phyloP scores from a whole-genome alignment of 345 rosid species.

The Rhodamnia rubescens region DNA sequence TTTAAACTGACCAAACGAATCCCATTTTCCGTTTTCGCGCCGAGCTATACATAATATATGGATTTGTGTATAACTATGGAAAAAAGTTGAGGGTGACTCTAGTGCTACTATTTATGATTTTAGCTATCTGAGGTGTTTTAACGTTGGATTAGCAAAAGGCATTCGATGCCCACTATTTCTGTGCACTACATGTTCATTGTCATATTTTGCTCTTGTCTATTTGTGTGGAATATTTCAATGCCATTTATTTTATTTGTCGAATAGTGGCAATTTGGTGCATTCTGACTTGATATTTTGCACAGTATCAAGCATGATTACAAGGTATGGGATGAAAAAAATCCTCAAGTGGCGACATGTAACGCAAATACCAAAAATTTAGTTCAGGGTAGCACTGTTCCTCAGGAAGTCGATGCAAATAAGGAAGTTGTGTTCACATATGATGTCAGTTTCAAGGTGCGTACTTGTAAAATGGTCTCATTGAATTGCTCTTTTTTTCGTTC shows the following conservation, averaged over 20 bases:
- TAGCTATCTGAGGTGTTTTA: neutral
- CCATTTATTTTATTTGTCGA: neutral
- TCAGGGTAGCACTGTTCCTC: constrained; percentile 83
- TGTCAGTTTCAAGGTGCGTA: constrained; percentile 71
- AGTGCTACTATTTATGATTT: neutral
- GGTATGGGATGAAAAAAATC: constrained; percentile 80
- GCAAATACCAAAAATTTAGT: constrained; percentile 77
- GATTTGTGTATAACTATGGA: neutral
- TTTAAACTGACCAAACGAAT: neutral
- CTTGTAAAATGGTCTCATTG: neutral
- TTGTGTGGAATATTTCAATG: neutral
- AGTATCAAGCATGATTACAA: constrained; percentile 94
- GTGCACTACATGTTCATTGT: neutral
- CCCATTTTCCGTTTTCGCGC: neutral
- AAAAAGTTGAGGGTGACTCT: neutral
- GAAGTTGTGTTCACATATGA: constrained; percentile 87
- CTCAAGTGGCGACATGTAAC: constrained; percentile 84
- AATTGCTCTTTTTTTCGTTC: neutral
- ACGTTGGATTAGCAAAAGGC: neutral
- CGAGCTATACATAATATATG: neutral
- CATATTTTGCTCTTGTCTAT: neutral
- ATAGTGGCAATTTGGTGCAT: neutral
- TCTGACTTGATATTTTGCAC: constrained; percentile 11
- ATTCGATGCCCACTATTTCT: neutral
- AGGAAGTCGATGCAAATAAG: constrained; percentile 67